These are phyloP conservation scores for Pisolithus thermaeus DNA, from an alignment of 1,284 basidiomycete species.

Conservation along the genomic window DNA sequence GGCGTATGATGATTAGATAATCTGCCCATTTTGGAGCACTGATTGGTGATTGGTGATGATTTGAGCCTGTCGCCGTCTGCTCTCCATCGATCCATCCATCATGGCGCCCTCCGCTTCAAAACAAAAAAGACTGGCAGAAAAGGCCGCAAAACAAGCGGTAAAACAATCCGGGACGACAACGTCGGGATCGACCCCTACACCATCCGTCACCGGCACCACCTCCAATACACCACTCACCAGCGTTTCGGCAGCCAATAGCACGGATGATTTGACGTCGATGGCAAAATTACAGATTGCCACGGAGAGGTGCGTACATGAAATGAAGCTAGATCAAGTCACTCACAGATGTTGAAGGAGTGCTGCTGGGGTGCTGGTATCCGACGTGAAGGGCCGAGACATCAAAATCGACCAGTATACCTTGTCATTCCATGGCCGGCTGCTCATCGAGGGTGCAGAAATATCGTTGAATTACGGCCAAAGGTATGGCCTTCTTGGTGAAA, in stretches of 20 bases:
- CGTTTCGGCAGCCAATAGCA: constrained; percentile 66
- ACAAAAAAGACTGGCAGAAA: constrained; percentile 85
- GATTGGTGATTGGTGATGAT: background rate
- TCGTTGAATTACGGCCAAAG: constrained; percentile 96
- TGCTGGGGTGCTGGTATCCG: constrained; percentile 88
- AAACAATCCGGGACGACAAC: constrained; percentile 41
- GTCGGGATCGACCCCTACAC: constrained; percentile 54
- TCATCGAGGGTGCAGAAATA: constrained; percentile 87
- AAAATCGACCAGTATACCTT: constrained; percentile 96
- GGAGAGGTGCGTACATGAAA: constrained; percentile 54
- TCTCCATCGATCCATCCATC: constrained; percentile 12
- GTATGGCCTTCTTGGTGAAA: constrained; percentile 94
- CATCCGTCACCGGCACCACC: constrained; percentile 57
- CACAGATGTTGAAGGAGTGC: constrained; percentile 55
- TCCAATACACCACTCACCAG: constrained; percentile 77
- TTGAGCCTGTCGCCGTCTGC: background rate
- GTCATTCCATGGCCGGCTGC: constrained; percentile 93
- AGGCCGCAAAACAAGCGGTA: constrained; percentile 75
- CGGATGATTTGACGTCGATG: constrained; percentile 76
- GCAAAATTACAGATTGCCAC: constrained; percentile 84
- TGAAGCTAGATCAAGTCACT: background rate
- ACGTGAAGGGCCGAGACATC: constrained; percentile 90
- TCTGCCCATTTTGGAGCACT: constrained; percentile 8
- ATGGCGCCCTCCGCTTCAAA: constrained; percentile 79
- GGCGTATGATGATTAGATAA: constrained; percentile 19